Base-by-base conservation (phyloP, 768 basidiomycete genomes). In the Gloeophyllum trabeum region DNA sequence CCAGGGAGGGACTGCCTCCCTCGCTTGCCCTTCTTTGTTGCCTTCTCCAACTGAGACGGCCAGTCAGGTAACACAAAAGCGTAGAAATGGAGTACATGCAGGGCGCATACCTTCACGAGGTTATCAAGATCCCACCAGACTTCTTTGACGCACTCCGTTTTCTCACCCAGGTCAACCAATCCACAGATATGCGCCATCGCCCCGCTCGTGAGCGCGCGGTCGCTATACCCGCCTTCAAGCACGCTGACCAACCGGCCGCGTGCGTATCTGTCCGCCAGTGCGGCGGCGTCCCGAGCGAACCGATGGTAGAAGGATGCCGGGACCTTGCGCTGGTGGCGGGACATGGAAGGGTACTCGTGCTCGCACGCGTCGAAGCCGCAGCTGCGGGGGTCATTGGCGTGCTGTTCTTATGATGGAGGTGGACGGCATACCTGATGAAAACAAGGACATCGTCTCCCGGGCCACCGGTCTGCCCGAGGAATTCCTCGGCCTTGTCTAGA, bases 281-380 rank as follows among this genome's bases (percentile, higher is more conserved):
- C 55, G 41, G 73, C 66, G 0, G 77, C 75, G 50, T 94, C 90
- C 3, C 61, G 67, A 0, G 90, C 79, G 52, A 97, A 94, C 6
- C 76, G 81, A 51, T 81, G 64, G 58, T 85, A 98, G 60, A 96
- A 96, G 0, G 79, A 76, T 0, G 79, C 69, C 0, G 93, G 93
- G 0, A 97, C 89, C 47, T 82, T 83, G n/a, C 91, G 79, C 26
- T 76, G 72, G 55, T 99, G 93, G 13, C 94, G 69, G 20, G 88
- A 90, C 94, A 99, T 99, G 3, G 78, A 81, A 10, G 75, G 64
- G 47, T 82, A 79, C 54, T 99, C 94, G 53, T 96, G 90, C 54
- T 92, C 85, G 40, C 81, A 88, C 0, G 93, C 93, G 50, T 99
- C 94, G 63, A 97, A 91, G 1, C 94, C 94, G 47, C 87, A 89